Conservation (phyloP, 2,329 filamentous ascomycete species). For the Canariomyces notabilis region DNA sequence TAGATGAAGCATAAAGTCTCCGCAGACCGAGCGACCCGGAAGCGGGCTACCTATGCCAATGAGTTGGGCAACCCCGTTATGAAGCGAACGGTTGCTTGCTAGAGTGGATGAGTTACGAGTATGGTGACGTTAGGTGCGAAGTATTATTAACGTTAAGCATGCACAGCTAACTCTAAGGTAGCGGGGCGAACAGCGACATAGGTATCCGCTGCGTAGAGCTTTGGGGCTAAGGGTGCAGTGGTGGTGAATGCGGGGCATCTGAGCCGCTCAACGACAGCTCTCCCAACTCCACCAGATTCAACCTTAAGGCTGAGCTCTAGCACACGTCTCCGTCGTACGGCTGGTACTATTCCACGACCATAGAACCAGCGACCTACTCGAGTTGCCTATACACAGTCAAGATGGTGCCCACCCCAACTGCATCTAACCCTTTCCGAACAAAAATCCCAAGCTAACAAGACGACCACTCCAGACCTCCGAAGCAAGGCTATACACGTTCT, state of each 20-base stretch:
- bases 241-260: conserved; percentile 2
- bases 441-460: neutral
- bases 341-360: neutral
- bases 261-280: neutral
- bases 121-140: too few species aligned
- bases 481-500: conserved; percentile 87
- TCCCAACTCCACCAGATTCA: neutral
- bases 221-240: too few species aligned
- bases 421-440: neutral
- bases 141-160: too few species aligned
- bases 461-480: conserved; percentile 58
- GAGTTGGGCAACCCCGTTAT: too few species aligned
- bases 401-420: conserved; percentile 9
- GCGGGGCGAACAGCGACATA: too few species aligned
- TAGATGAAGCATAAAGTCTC: neutral
- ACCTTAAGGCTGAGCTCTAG: too few species aligned
- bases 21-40: neutral
- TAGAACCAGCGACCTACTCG: neutral
- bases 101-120: too few species aligned
- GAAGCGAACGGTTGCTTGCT: too few species aligned
- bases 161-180: too few species aligned
- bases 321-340: neutral
- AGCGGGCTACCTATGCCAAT: too few species aligned
- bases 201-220: too few species aligned
- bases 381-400: neutral